Percentiles rank a stretch among this genome's conserved stretches.
Evolutionary conservation across 2,329 filamentous ascomycete species (phyloP).

Genomic region (Sclerotinia minor): DNA sequence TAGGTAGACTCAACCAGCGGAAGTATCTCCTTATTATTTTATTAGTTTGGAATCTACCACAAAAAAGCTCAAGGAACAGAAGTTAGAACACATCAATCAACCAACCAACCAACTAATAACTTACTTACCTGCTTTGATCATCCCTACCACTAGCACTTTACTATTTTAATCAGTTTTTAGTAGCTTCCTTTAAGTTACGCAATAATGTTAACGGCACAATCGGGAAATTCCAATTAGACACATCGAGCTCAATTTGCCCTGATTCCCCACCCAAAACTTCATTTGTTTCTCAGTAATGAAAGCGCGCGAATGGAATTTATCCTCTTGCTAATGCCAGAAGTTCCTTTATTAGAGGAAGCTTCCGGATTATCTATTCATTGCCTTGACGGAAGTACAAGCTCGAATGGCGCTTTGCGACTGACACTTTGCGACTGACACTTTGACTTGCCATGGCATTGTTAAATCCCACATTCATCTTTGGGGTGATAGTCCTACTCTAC

Average conservation of each 20-base stretch:
- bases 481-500: conserved; percentile 82
- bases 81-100: not conserved
- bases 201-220: conserved; percentile 13
- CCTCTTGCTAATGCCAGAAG: conserved; percentile 17
- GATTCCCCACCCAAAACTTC: conserved; percentile 18
- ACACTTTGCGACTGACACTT: conserved; percentile 15
- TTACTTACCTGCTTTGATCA: not conserved
- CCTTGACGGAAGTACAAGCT: conserved; percentile 4
- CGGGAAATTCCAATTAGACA: conserved; percentile 23
- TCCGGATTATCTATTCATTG: not conserved
- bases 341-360: conserved; percentile 19
- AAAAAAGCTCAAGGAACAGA: not conserved
- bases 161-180: not conserved
- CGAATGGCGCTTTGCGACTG: conserved; percentile 24
- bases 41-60: not conserved
- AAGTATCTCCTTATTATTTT: too few relatives aligned
- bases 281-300: conserved; percentile 24
- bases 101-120: not conserved
- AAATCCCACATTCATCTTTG: conserved; percentile 80
- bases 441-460: conserved; percentile 58
- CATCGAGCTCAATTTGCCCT: conserved; percentile 19
- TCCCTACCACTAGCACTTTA: not conserved
- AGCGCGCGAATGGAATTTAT: conserved; percentile 18
- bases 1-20: too few relatives aligned
- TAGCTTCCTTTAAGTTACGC: not conserved